Base-by-base conservation (phyloP, 345 rosid species). In the Ceriops zippeliana region DNA sequence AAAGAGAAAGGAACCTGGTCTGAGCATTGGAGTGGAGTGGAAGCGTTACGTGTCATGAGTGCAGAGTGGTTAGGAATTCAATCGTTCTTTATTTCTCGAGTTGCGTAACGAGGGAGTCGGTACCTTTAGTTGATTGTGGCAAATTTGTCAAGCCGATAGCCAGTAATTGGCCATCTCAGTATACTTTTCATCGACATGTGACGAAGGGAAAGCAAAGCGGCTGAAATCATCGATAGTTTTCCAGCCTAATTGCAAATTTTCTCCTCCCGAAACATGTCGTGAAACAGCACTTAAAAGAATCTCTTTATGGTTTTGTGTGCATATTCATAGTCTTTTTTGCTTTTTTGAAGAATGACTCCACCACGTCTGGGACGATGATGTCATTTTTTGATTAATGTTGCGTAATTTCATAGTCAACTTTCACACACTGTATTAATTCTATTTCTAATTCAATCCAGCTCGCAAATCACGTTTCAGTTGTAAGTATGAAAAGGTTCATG, bases 141-240 rank as follows among this genome's bases (percentile, higher is more conserved):
- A 59, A 54, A 75, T 76, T 74, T 75, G 78, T 58, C 70, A 53
- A 56, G 69, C 65, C 21, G 16, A 7, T 30, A 47, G 52, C 71
- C 65, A 58, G 62, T 66, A 59, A 81, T 81, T 81, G 80, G 82
- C 46, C 35, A 52, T 47, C 32, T 67, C 27, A 35, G 9, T 28
- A 13, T 52, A 65, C 67, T 60, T 75, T 52, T 52, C 71, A 66
- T 70, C 54, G 61, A 53, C 74, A 60, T 54, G 31, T 66, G 21
- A 24, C 49, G 58, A 66, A 37, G n/a, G 68, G 67, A 67, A 71
- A 32, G 58, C 59, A 62, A 79, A 79, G 80, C 73, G 85, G 75
- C 62, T 75, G 72, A 75, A 58, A 67, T 58, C 62, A 61, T 34
- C 2, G 49, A 61, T 24, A 49, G 42, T 32, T 28, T 70, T 73